Percentiles rank a stretch among this genome's conserved stretches.
These are phyloP conservation scores for Galerina marginata DNA, from an alignment of 768 basidiomycete genomes.

Conservation along the genomic window DNA sequence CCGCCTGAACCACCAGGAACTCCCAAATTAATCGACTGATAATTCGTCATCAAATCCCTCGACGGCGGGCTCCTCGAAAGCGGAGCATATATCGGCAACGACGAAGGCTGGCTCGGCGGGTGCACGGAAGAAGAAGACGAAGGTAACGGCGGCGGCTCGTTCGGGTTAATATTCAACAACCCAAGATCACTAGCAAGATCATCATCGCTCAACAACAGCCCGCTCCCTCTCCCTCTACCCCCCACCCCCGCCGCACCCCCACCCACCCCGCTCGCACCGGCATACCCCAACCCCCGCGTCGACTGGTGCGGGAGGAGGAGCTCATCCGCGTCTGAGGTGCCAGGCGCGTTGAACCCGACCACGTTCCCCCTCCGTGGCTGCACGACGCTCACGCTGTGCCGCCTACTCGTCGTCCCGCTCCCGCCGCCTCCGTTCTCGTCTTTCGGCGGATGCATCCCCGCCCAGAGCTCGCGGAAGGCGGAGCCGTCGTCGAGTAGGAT, in stretches of 20 bases:
- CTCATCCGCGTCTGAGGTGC: conserved; percentile 49
- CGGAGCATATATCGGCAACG: conserved; percentile 77
- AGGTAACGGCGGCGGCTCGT: conserved; percentile 47
- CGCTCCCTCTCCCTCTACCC: conserved; percentile 45
- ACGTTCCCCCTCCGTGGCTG: conserved; percentile 71
- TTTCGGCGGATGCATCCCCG: conserved; percentile 65
- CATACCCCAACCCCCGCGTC: conserved; percentile 19
- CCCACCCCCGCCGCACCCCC: too few relatives aligned
- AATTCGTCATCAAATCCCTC: conserved; percentile 55
- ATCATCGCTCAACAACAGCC: conserved; percentile 77
- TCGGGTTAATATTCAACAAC: conserved; percentile 59
- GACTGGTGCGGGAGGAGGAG: conserved; percentile 36
- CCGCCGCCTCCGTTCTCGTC: conserved; percentile 67
- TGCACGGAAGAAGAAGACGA: conserved; percentile 39
- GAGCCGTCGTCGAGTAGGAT: conserved; percentile 78
- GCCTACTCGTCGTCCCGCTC: conserved; percentile 81
- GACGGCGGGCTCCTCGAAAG: conserved; percentile 66
- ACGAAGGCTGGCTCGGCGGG: conserved; percentile 72
- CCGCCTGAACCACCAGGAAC: conserved; percentile 62
- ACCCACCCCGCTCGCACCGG: too few relatives aligned
- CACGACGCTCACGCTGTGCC: conserved; percentile 85
- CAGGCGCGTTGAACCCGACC: conserved; percentile 72
- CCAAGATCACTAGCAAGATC: conserved; percentile 78
- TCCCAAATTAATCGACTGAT: conserved; percentile 65
- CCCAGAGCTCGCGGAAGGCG: conserved; percentile 77